These are phyloP conservation scores for Bipolaris bicolor DNA, from an alignment of 2,329 filamentous ascomycete species.

Conservation along the genomic window DNA sequence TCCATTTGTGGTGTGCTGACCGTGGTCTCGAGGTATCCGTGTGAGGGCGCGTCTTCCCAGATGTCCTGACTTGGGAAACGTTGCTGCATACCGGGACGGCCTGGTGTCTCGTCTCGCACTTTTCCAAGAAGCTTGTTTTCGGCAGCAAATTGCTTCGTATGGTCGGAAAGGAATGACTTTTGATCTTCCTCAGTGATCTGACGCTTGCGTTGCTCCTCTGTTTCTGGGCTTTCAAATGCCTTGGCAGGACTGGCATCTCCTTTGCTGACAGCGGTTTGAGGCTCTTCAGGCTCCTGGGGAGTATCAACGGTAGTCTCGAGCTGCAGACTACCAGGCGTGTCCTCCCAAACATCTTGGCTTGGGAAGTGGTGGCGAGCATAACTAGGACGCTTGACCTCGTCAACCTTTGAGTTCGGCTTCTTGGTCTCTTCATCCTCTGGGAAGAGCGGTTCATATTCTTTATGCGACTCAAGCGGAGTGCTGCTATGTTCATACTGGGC, in stretches of 20 bases:
- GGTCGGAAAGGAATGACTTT: constrained; percentile 52
- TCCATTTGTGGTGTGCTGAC: constrained; percentile 62
- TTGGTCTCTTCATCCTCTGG: constrained; percentile 68
- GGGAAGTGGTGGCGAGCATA: constrained; percentile 73
- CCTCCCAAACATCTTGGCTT: constrained; percentile 96
- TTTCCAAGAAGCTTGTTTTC: constrained; percentile 62
- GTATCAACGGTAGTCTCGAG: constrained; percentile 81
- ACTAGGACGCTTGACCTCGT: constrained; percentile 62
- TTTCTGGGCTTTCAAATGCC: constrained; percentile 55
- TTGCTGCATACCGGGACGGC: constrained; percentile 62
- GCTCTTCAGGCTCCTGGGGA: constrained; percentile 67
- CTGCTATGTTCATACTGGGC: constrained; percentile 59
- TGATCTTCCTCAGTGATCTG: constrained; percentile 51
- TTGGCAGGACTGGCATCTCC: constrained; percentile 39
- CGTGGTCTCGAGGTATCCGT: constrained; percentile 77
- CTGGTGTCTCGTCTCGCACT: constrained; percentile 56
- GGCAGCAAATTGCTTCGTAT: constrained; percentile 62
- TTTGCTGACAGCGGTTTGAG: constrained; percentile 47
- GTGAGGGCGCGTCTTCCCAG: constrained; percentile 93
- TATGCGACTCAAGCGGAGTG: constrained; percentile 82
- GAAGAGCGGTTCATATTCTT: constrained; percentile 95
- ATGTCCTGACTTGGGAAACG: constrained; percentile 91
- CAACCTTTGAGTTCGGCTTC: constrained; percentile 58
- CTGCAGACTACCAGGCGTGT: constrained; percentile 84
- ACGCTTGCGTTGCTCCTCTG: constrained; percentile 58